Evolutionary conservation across 768 basidiomycete species (phyloP).

Genomic region (Calvatia gigantea): DNA sequence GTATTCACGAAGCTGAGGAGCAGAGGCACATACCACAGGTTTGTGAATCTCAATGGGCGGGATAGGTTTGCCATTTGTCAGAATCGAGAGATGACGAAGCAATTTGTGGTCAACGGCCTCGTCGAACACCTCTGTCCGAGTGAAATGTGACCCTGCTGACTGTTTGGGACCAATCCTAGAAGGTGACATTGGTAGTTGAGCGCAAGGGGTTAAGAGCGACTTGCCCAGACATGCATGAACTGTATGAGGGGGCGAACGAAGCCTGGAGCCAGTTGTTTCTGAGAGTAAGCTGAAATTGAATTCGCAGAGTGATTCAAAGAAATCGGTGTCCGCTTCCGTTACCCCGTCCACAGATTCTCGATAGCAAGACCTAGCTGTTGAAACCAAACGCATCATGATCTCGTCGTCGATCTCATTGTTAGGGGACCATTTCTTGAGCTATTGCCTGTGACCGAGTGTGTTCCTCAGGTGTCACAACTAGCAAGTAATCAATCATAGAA

Average conservation of each 20-base stretch:
- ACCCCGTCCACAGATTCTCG: neutral
- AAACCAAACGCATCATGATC: neutral
- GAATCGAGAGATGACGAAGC: neutral
- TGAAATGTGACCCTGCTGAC: neutral
- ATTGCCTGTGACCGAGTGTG: neutral
- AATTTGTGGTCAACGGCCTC: constrained; percentile 13
- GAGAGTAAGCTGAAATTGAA: neutral
- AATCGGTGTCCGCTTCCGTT: neutral
- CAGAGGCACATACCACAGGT: neutral
- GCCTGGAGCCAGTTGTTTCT: neutral
- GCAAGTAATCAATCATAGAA: neutral
- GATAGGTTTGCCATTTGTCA: neutral
- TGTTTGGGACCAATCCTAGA: neutral
- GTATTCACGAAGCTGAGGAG: neutral
- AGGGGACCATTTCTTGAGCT: neutral
- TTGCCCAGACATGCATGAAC: neutral
- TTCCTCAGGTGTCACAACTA: neutral
- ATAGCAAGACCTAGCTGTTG: accelerated
- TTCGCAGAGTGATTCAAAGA: neutral
- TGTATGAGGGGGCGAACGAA: neutral
- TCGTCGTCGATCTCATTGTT: neutral
- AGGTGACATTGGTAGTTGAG: neutral
- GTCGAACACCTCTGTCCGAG: neutral
- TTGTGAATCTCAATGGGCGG: neutral
- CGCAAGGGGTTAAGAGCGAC: neutral